Conservation (phyloP, 306 rosid genomes). For the Castanea crenata region DNA sequence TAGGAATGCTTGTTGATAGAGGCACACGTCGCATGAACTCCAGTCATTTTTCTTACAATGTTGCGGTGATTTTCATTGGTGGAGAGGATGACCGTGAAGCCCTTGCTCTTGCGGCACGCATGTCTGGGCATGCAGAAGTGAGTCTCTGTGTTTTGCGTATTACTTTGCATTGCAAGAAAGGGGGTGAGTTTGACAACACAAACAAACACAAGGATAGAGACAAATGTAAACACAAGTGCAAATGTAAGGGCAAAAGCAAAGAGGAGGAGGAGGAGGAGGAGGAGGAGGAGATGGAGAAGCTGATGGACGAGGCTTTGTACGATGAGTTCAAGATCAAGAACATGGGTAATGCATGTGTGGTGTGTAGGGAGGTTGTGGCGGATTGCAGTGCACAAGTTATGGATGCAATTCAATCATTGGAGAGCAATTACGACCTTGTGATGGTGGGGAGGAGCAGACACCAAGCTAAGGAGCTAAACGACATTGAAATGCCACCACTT, state of each 20-base stretch:
- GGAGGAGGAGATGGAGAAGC: not conserved
- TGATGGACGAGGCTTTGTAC: not conserved
- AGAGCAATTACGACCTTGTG: not conserved
- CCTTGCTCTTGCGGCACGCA: constrained; percentile 28
- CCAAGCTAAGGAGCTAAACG: not conserved
- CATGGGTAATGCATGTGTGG: not conserved
- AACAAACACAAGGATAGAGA: no score
- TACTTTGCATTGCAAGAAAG: not conserved
- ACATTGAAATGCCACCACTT: not conserved
- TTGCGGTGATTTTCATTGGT: constrained; percentile 46
- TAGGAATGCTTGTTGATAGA: constrained; percentile 64
- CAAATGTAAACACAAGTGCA: no score
- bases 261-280: not conserved
- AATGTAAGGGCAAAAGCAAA: no score
- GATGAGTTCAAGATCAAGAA: not conserved
- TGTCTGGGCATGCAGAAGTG: not conserved
- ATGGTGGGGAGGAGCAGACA: not conserved
- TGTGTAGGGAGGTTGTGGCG: not conserved
- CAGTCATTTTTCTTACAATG: constrained; percentile 12
- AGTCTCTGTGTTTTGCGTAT: not conserved
- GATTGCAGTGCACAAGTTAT: not conserved
- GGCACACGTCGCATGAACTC: not conserved
- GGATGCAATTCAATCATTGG: not conserved
- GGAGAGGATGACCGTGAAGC: constrained; percentile 65
- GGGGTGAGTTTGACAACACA: no score